Evolutionary conservation across 2,329 filamentous ascomycete species (phyloP), one percentile per base, ranked within the genome.

Genomic region (Emericellopsis cladophorae): DNA sequence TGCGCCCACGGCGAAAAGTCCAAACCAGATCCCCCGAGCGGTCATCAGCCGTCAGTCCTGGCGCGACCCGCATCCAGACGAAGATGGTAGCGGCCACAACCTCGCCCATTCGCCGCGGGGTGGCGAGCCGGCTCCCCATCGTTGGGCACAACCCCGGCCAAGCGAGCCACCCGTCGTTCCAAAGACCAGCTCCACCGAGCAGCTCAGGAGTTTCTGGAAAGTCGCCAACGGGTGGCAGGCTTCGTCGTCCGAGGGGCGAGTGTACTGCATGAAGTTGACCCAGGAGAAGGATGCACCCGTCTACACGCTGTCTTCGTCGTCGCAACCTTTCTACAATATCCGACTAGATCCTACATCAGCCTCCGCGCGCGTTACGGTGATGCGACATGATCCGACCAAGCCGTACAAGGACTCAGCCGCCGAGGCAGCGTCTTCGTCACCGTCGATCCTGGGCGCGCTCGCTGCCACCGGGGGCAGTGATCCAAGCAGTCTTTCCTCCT

Each of bases 191-290:
- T 70, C 72, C 0, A 77, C 70, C 1, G 74, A 79, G 36, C 71
- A 83, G 46, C 68, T 84, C 31, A 74, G 74, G 47, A 68, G 69
- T 39, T 67, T 82, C 8, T 85, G 81, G 81, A 76, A 81, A 49
- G 77, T 78, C 0, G 67, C 75, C 44, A 84, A 84, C 53, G 81
- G 81, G 11, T 84, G 76, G 76, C 69, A 74, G 51, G 79, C 79
- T 2, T 71, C 76, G 0, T 55, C 66, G 1, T 67, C 68, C 4
- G 75, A 81, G 51, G 76, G 74, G 5, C 64, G 72, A 18, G 67
- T 70, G 21, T 81, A 71, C 58, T 78, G 74, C 53, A 60, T 81
- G 52, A 70, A 68, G 47, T 58, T 81, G 56, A 62, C 65, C 2
- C 67, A 70, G 44, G 68, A 73, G 43, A 65, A 63, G 38, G 75